phyloP scores from a whole-genome alignment of 2,329 filamentous ascomycete species.

The Didymella glomerata region DNA sequence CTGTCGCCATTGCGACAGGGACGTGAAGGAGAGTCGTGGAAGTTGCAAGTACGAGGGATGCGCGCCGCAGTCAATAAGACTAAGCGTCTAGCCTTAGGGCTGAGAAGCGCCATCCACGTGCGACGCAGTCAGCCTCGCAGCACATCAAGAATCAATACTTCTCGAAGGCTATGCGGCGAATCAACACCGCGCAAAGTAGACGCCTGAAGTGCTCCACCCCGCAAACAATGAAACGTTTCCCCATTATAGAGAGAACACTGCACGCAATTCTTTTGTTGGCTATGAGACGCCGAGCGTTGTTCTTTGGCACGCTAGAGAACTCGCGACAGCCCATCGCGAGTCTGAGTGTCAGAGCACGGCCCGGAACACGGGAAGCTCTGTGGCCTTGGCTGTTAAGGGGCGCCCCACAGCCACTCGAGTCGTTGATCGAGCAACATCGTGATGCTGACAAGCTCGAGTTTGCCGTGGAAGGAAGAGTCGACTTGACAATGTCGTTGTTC shows the following conservation, averaged over 20 bases:
- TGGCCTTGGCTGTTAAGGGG: conserved; percentile 20
- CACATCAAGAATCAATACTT: conserved; percentile 21
- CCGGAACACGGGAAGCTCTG: conserved; percentile 20
- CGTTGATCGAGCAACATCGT: conserved; percentile 2
- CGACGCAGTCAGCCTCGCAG: conserved; percentile 25
- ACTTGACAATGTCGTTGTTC: conserved; percentile 1
- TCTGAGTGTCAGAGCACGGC: conserved; percentile 20
- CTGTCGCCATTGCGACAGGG: conserved; percentile 19
- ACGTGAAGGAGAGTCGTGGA: conserved; percentile 12
- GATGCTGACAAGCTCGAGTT: background rate
- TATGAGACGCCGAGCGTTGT: conserved; percentile 16
- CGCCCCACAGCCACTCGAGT: conserved; percentile 16
- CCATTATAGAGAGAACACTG: conserved; percentile 6
- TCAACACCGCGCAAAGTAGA: conserved; percentile 5
- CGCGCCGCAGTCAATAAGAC: conserved; percentile 20
- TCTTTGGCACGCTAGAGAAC: conserved; percentile 15
- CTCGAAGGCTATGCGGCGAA: conserved; percentile 12
- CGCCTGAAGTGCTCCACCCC: conserved; percentile 13
- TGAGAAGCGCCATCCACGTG: conserved; percentile 23
- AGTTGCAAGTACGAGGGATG: conserved; percentile 14
- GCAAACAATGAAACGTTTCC: conserved; percentile 7
- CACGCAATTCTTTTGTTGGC: conserved; percentile 3
- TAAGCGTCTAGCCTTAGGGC: conserved; percentile 25
- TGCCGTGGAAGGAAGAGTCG: background rate
- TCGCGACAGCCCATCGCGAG: conserved; percentile 14